Percentiles rank a stretch among this genome's conserved stretches.
phyloP scores from a whole-genome alignment of 768 basidiomycete genomes.

The Suillus decipiens region DNA sequence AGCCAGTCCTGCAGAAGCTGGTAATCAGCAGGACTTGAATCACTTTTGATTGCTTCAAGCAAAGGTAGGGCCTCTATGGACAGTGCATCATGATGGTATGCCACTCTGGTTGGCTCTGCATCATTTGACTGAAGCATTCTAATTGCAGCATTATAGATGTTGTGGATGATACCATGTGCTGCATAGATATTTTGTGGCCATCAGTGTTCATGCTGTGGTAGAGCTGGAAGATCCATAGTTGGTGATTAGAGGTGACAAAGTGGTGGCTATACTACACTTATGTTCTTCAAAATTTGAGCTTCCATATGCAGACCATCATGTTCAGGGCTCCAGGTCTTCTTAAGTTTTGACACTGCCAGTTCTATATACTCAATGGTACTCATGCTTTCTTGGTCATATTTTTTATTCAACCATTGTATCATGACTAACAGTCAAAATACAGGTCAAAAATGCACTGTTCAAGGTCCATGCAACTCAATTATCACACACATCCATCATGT shows the following conservation, averaged over 20 bases:
- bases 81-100: neutral
- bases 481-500: too few species aligned
- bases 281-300: too few species aligned
- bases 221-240: neutral
- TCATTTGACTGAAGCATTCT: neutral
- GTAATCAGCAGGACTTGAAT: neutral
- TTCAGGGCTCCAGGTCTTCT: too few species aligned
- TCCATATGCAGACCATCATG: too few species aligned
- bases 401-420: too few species aligned
- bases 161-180: neutral
- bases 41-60: neutral
- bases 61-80: neutral
- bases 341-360: too few species aligned
- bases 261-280: neutral
- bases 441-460: too few species aligned
- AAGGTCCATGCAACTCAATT: too few species aligned
- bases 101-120: neutral
- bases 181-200: neutral
- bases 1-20: neutral
- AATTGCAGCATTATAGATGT: neutral
- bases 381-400: too few species aligned
- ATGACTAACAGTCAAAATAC: too few species aligned
- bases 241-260: neutral
- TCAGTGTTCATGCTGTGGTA: neutral
- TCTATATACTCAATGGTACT: too few species aligned